Percentiles rank a stretch among this genome's conserved stretches.
phyloP scores from a whole-genome alignment of 73 alveolate species.

The Paramecium octaurelia region DNA sequence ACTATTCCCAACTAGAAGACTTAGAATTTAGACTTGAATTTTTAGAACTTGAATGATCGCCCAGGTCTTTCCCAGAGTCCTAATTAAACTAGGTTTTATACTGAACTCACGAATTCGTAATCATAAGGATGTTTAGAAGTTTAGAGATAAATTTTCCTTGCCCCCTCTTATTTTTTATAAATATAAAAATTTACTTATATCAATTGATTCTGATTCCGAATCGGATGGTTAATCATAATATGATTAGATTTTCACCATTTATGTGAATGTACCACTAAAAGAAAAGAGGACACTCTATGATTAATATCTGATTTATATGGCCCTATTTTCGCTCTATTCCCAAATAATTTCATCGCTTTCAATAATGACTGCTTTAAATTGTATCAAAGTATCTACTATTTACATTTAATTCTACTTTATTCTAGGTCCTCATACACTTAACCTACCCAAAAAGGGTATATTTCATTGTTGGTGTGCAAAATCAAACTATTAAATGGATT shows the following conservation, averaged over 20 bases:
- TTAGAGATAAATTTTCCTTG: neutral
- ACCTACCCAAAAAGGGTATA: constrained; percentile 7
- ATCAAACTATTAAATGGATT: neutral
- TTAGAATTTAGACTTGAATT: neutral
- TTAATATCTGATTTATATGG: neutral
- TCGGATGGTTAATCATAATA: neutral
- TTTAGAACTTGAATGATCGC: neutral
- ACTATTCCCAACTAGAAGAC: neutral
- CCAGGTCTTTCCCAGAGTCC: neutral
- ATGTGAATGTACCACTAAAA: neutral
- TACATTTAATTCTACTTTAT: neutral
- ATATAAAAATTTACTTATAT: neutral
- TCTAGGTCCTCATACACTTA: neutral
- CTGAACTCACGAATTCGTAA: neutral
- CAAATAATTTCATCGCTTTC: neutral
- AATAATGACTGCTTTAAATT: neutral
- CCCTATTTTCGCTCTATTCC: constrained; percentile 11
- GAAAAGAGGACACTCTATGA: neutral
- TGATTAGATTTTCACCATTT: neutral
- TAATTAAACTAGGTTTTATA: neutral
- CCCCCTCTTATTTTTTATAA: neutral
- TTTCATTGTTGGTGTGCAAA: neutral
- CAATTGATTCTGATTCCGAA: neutral
- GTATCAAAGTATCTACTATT: neutral
- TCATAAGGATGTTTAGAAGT: neutral